Evolutionary conservation across 345 rosid species (phyloP).

Genomic region (Acer campestre): DNA sequence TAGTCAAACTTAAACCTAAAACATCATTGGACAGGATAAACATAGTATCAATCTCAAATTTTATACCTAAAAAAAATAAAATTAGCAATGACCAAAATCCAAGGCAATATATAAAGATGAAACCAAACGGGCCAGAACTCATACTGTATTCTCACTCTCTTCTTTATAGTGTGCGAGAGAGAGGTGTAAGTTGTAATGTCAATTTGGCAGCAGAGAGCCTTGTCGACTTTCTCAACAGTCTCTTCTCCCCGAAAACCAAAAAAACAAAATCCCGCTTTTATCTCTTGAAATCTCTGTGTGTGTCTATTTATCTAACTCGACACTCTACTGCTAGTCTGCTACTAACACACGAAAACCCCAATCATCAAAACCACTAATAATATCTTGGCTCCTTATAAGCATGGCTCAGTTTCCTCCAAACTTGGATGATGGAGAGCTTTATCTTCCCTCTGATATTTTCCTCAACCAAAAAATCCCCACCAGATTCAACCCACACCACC

Average conservation of each 20-base stretch:
- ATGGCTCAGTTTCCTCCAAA: slow-evolving; percentile 40
- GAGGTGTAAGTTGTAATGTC: slow-evolving; percentile 33
- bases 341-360: not conserved
- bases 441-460: slow-evolving; percentile 42
- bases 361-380: no score
- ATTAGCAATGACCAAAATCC: not conserved
- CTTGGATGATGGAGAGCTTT: slow-evolving; percentile 43
- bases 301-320: not conserved
- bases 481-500: slow-evolving; percentile 2
- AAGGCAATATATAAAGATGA: not conserved
- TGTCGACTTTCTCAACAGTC: not conserved
- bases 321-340: not conserved
- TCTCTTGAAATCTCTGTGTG: not conserved
- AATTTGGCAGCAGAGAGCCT: slow-evolving; percentile 26
- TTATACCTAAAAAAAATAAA: no score
- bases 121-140: slow-evolving; percentile 9
- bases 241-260: not conserved
- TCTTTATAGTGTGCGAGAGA: not conserved
- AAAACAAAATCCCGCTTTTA: slow-evolving; percentile 4
- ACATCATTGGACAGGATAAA: no score
- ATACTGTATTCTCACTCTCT: not conserved
- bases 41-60: no score
- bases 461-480: slow-evolving; percentile 26
- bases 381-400: not conserved
- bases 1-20: no score